Conservation (phyloP, 805 yeast species). For the Teunomyces atbi region DNA sequence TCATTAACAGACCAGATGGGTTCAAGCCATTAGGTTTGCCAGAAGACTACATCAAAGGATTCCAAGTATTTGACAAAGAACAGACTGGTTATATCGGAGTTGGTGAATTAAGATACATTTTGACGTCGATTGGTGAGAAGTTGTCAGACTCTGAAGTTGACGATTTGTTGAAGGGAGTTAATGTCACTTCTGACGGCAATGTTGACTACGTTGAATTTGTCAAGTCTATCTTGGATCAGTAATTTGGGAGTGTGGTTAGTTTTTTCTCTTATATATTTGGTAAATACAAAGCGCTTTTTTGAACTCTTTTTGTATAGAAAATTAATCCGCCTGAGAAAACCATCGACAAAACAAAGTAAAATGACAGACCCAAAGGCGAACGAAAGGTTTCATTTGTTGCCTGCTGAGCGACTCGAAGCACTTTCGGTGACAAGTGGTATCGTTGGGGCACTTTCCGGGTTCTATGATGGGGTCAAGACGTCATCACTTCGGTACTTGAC, state of each 20-base stretch:
- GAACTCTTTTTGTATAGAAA: not conserved
- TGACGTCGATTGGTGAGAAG: slow-evolving; percentile 95
- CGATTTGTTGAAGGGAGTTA: slow-evolving; percentile 92
- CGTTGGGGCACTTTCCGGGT: slow-evolving; percentile 54
- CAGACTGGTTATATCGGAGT: slow-evolving; percentile 94
- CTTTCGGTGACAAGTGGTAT: slow-evolving; percentile 39
- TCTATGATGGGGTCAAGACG: slow-evolving; percentile 54
- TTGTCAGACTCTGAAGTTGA: slow-evolving; percentile 88
- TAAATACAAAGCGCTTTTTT: not conserved
- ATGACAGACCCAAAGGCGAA: slow-evolving; percentile 11
- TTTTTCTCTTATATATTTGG: not conserved
- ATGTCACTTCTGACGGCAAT: slow-evolving; percentile 88
- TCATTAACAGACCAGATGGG: slow-evolving; percentile 83
- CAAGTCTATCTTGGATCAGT: slow-evolving; percentile 89
- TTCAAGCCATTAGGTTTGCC: slow-evolving; percentile 86
- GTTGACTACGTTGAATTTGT: slow-evolving; percentile 95
- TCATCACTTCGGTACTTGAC: slow-evolving; percentile 65
- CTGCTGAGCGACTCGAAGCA: slow-evolving; percentile 44
- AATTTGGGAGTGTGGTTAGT: slow-evolving; percentile 12
- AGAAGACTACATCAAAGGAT: slow-evolving; percentile 83
- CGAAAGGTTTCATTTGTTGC: slow-evolving; percentile 51
- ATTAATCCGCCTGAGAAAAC: not conserved
- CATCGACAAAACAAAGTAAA: not conserved
- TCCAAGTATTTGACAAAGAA: slow-evolving; percentile 97
- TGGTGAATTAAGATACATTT: slow-evolving; percentile 92